These are phyloP conservation scores for Monosporozyma servazzii DNA, from an alignment of 805 yeast genomes.

Conservation along the genomic window DNA sequence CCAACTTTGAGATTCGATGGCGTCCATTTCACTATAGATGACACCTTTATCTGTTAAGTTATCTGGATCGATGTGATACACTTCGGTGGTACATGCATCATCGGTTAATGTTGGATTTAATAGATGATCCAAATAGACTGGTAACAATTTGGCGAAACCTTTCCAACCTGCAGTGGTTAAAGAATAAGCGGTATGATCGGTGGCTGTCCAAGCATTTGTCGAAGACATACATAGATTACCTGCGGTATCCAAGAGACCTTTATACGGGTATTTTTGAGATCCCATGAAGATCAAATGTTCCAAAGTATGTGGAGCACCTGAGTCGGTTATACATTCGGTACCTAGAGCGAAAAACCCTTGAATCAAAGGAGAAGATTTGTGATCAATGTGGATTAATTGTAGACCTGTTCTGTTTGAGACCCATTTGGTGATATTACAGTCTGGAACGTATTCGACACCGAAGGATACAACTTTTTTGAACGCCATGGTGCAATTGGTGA, in stretches of 20 bases:
- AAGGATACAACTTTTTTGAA: slow-evolving; percentile 37
- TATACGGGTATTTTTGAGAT: slow-evolving; percentile 76
- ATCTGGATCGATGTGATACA: slow-evolving; percentile 84
- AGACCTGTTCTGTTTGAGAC: slow-evolving; percentile 71
- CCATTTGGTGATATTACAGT: slow-evolving; percentile 59
- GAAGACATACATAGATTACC: slow-evolving; percentile 77
- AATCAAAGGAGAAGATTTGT: slow-evolving; percentile 75
- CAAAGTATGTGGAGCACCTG: slow-evolving; percentile 91
- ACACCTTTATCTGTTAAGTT: slow-evolving; percentile 87
- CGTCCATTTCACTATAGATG: slow-evolving; percentile 96
- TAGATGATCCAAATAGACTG: slow-evolving; percentile 84
- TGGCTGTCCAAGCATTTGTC: slow-evolving; percentile 96
- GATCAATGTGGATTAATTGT: slow-evolving; percentile 61
- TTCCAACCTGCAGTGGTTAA: slow-evolving; percentile 93
- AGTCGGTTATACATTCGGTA: slow-evolving; percentile 77
- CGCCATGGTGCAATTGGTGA: background rate
- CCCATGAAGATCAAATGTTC: slow-evolving; percentile 96
- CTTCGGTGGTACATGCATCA: slow-evolving; percentile 88
- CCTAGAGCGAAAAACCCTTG: slow-evolving; percentile 95
- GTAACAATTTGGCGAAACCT: slow-evolving; percentile 75
- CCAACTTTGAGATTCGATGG: slow-evolving; percentile 71
- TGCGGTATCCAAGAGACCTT: slow-evolving; percentile 79
- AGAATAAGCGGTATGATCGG: slow-evolving; percentile 92
- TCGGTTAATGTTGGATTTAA: slow-evolving; percentile 79
- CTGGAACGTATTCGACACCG: slow-evolving; percentile 68